Base-by-base conservation (phyloP, 441 rosid species). In the Iberis amara region DNA sequence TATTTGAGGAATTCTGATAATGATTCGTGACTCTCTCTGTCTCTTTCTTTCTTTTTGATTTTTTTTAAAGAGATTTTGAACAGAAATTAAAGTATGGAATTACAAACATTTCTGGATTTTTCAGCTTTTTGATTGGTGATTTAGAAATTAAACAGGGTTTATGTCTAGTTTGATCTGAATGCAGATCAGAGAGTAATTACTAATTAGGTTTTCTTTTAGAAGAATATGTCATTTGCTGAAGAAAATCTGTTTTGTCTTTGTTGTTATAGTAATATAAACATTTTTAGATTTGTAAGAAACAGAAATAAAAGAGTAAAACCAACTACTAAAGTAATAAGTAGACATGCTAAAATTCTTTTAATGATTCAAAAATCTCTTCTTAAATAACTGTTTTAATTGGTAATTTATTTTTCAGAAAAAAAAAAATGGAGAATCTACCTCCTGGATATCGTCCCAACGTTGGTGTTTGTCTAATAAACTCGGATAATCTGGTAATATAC, bases 361-460 rank as follows among this genome's bases (percentile, higher is more conserved):
- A 13, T 12, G 10, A 1, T 11, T 38, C 12, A 30, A 27, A 36
- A 0, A 4, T 45, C 4, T 7, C 6, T 30, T 23, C 33, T 33
- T 47, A 14, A 15, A 9, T 11, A 38, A 62, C 2, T 23, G 38
- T 14, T 12, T 21, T 37, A 36, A 35, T 11, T 39, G 28, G 21
- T 46, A 27, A 28, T 23, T 31, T 1, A 0, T 41, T 24, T 47
- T 57, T 49, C 61, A 57, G 60, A 31, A 47, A 13, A 33, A 5
- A 7, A 30, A 30, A 30, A 49, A 89, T 91, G 96, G 98, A 91
- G 65, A 89, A 76, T 58, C 77, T 88, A 59, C 96, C 98, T 8
- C 59, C 87, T 26, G 96, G 98, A 38, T 91, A 91, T 69, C 96
- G 98, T 65, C 96, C 98, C 26, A 88, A 88, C 75, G 94, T 88